Percentiles rank a stretch among this genome's conserved stretches.
These are phyloP conservation scores for Yarrowia keelungensis DNA, from an alignment of 805 yeast genomes.

Conservation along the genomic window DNA sequence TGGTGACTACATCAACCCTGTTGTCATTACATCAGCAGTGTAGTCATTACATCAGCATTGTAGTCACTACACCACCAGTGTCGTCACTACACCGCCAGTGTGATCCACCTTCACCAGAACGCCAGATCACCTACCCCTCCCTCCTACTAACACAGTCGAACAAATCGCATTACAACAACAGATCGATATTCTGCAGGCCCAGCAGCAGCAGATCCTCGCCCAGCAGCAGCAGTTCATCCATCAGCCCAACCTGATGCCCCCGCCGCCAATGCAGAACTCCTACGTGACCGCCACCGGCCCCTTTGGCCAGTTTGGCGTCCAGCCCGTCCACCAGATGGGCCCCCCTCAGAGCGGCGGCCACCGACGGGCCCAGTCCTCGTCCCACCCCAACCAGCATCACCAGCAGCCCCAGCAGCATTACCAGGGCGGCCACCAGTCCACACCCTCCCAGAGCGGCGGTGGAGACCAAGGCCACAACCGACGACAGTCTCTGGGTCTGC, in stretches of 20 bases:
- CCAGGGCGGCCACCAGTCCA: constrained; percentile 24
- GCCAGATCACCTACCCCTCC: no score
- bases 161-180: constrained; percentile 80
- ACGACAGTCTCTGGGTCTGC: constrained; percentile 89
- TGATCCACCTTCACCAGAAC: neutral
- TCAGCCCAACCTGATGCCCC: constrained; percentile 46
- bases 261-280: constrained; percentile 42
- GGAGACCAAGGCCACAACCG: constrained; percentile 73
- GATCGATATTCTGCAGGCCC: constrained; percentile 87
- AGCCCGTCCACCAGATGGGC: constrained; percentile 41
- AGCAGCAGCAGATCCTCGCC: constrained; percentile 81
- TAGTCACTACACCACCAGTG: no score
- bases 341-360: constrained; percentile 45
- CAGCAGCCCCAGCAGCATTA: constrained; percentile 30
- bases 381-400: constrained; percentile 33
- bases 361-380: constrained; percentile 51
- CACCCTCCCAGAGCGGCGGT: constrained; percentile 40
- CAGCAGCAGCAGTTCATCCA: constrained; percentile 61
- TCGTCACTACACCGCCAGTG: no score
- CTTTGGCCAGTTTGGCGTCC: constrained; percentile 45
- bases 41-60: no score
- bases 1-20: no score
- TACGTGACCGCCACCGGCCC: constrained; percentile 43
- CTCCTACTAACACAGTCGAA: constrained; percentile 56
- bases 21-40: no score